Conservation (phyloP, 495 filamentous ascomycete species). For the Letharia lupina region DNA sequence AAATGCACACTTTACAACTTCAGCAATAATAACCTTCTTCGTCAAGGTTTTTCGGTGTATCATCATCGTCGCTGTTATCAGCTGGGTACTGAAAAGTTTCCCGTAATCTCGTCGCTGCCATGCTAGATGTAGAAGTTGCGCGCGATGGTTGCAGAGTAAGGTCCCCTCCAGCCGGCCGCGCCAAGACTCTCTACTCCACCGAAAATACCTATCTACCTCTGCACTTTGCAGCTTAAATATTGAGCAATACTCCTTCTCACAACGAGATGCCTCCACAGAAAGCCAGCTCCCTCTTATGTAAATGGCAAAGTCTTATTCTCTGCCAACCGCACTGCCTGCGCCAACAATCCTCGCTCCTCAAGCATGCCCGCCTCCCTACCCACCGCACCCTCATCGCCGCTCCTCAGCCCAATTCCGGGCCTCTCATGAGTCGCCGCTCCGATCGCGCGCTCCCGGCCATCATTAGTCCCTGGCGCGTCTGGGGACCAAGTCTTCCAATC, state of each 20-base stretch:
- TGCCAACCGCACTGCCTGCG: background rate
- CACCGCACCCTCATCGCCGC: slow-evolving; percentile 41
- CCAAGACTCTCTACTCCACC: background rate
- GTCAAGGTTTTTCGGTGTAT: slow-evolving; percentile 46
- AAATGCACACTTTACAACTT: background rate
- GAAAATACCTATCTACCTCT: background rate
- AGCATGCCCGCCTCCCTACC: slow-evolving; percentile 2
- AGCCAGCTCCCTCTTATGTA: background rate
- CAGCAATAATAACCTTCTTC: slow-evolving; percentile 47
- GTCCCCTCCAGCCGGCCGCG: background rate
- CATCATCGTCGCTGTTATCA: slow-evolving; percentile 39
- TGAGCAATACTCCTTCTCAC: background rate
- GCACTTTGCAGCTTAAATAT: background rate
- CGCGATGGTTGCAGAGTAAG: background rate
- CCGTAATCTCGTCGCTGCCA: slow-evolving; percentile 42
- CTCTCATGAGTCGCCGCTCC: slow-evolving; percentile 67
- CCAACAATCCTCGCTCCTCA: background rate
- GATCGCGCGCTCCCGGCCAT: slow-evolving; percentile 67
- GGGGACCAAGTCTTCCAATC: slow-evolving; percentile 48
- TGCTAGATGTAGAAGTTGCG: background rate
- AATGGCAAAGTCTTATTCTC: background rate
- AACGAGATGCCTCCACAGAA: background rate
- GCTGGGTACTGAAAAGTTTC: slow-evolving; percentile 55
- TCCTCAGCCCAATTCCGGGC: slow-evolving; percentile 46
- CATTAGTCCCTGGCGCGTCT: slow-evolving; percentile 30